phyloP scores from a whole-genome alignment of 1,284 basidiomycete species.

The Irpex sp. region DNA sequence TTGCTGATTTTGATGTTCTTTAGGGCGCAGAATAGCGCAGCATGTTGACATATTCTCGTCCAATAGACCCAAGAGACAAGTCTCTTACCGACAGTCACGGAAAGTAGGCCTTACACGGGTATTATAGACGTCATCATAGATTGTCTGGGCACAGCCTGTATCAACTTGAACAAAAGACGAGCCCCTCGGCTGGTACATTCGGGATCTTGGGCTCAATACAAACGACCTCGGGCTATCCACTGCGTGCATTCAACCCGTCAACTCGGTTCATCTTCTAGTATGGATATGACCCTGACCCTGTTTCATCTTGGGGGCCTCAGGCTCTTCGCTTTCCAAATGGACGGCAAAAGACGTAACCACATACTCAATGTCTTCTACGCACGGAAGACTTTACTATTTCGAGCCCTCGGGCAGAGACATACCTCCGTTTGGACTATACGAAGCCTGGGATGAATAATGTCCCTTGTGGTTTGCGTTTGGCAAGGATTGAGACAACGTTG shows the following conservation, averaged over 20 bases:
- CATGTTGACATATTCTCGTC: constrained; percentile 19
- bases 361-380: no score
- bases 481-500: background rate
- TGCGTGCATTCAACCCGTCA: constrained; percentile 24
- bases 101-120: background rate
- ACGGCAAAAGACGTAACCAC: background rate
- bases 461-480: background rate
- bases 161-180: background rate
- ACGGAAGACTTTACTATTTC: no score
- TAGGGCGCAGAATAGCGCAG: constrained; percentile 41
- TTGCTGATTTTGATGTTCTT: constrained; percentile 33
- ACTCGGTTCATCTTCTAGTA: constrained; percentile 27
- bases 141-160: background rate
- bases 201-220: background rate
- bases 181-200: background rate
- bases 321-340: background rate
- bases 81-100: background rate
- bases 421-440: no score
- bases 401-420: no score
- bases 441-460: background rate
- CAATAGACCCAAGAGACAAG: background rate
- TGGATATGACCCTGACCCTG: background rate
- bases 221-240: background rate
- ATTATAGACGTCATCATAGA: background rate
- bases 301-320: background rate